Percentiles rank a stretch among this genome's conserved stretches.
Evolutionary conservation across 2,329 filamentous ascomycete genomes (phyloP).

Genomic region (Arachnopeziza araneosa): DNA sequence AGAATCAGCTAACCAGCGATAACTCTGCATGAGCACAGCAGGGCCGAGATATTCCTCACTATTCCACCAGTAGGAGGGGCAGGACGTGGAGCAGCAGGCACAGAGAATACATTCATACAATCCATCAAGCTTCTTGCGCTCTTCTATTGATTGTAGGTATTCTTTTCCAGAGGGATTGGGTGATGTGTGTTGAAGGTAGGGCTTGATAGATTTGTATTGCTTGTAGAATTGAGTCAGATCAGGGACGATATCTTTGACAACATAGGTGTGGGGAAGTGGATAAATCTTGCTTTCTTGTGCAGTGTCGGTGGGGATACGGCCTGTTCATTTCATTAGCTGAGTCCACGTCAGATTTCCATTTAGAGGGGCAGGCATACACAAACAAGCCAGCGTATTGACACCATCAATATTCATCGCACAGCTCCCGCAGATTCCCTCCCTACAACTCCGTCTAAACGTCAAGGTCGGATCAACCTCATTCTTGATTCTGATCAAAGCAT

Average conservation of each 20-base stretch:
- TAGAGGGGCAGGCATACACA: constrained; percentile 62
- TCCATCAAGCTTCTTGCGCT: constrained; percentile 90
- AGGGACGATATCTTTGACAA: constrained; percentile 97
- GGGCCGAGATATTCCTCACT: constrained; percentile 96
- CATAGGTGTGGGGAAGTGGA: constrained; percentile 95
- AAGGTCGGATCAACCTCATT: constrained; percentile 96
- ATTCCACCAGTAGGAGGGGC: constrained; percentile 99
- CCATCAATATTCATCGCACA: constrained; percentile 99
- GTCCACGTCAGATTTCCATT: background rate
- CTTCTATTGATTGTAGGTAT: constrained; percentile 82
- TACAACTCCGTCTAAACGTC: constrained; percentile 91
- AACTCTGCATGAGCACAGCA: constrained; percentile 93
- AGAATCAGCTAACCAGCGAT: constrained; percentile 94
- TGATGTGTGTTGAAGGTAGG: constrained; percentile 89
- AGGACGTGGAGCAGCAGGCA: constrained; percentile 97
- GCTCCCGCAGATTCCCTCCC: constrained; percentile 97
- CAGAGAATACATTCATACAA: constrained; percentile 99
- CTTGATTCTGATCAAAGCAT: constrained; percentile 96
- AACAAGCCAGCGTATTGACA: constrained; percentile 92
- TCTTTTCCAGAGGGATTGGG: constrained; percentile 83
- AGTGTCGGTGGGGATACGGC: constrained; percentile 85
- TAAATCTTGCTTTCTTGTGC: constrained; percentile 86
- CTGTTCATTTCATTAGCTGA: constrained; percentile 43
- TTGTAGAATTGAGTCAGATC: constrained; percentile 99
- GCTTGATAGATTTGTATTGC: constrained; percentile 99